A percentile compares a stretch with the other conserved stretches of the same genome.
phyloP scores from a whole-genome alignment of 1,284 basidiomycete genomes.

The Leccinum griseonigrum region DNA sequence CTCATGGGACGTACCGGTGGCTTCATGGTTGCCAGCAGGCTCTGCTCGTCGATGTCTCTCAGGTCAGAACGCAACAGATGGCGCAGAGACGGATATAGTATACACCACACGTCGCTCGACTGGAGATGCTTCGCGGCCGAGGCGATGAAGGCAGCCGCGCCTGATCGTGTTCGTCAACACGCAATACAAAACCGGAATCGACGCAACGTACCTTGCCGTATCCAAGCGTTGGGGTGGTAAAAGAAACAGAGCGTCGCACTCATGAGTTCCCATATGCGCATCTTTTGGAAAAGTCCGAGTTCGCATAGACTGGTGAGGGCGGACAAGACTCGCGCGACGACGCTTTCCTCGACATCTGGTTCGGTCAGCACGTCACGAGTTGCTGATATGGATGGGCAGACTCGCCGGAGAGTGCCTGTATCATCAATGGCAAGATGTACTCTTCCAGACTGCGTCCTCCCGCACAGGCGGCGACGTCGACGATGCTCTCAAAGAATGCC shows the following conservation, averaged over 20 bases:
- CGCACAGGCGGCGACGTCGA: slow-evolving; percentile 91
- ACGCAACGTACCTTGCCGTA: slow-evolving; percentile 71
- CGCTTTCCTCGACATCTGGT: slow-evolving; percentile 91
- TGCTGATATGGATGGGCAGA: not conserved
- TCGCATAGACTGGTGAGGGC: slow-evolving; percentile 86
- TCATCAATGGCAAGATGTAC: slow-evolving; percentile 91
- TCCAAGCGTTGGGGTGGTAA: slow-evolving; percentile 94
- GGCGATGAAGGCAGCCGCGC: slow-evolving; percentile 21
- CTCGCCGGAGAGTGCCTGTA: slow-evolving; percentile 86
- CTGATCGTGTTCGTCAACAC: not conserved
- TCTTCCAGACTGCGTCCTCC: slow-evolving; percentile 85
- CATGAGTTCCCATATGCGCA: slow-evolving; percentile 94
- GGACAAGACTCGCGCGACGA: slow-evolving; percentile 84
- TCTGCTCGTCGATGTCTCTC: slow-evolving; percentile 71
- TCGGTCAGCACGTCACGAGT: slow-evolving; percentile 1
- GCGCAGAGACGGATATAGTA: slow-evolving; percentile 88
- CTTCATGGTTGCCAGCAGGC: slow-evolving; percentile 73
- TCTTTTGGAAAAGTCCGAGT: slow-evolving; percentile 84
- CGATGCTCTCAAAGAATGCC: slow-evolving; percentile 94
- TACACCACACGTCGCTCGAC: slow-evolving; percentile 46
- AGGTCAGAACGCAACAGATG: slow-evolving; percentile 87
- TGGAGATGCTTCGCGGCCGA: not conserved
- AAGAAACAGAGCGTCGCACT: slow-evolving; percentile 84
- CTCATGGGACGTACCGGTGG: slow-evolving; percentile 58
- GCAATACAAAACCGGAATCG: not conserved